Conservation (phyloP, 805 yeast genomes). For the Cyberlindnera sargentensis region DNA sequence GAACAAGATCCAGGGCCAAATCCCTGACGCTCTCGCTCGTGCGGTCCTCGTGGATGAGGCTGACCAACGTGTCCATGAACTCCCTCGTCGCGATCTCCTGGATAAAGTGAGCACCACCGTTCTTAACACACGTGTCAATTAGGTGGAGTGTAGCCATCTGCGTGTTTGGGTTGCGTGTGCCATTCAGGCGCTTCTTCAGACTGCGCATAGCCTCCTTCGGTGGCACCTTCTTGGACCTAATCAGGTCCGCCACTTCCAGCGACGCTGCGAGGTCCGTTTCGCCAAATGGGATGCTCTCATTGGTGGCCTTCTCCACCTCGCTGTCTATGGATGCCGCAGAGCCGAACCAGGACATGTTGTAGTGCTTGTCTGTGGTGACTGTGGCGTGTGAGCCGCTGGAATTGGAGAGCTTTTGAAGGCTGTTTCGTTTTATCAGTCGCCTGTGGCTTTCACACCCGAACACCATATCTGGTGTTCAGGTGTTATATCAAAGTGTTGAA, state of each 20-base stretch:
- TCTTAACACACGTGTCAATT: constrained; percentile 82
- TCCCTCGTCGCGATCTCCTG: constrained; percentile 76
- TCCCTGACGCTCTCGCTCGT: constrained; percentile 49
- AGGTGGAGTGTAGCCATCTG: constrained; percentile 70
- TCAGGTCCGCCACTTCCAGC: constrained; percentile 79
- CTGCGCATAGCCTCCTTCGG: constrained; percentile 81
- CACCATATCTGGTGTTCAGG: neutral
- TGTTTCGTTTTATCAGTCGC: too few species aligned
- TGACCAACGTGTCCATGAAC: constrained; percentile 71
- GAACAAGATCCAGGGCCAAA: constrained; percentile 55
- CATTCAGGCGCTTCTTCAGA: constrained; percentile 65
- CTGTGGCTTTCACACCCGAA: neutral
- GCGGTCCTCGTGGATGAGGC: constrained; percentile 32
- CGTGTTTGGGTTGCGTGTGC: constrained; percentile 69
- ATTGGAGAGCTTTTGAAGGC: neutral
- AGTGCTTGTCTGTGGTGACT: neutral
- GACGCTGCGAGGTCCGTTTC: constrained; percentile 72
- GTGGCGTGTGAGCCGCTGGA: neutral
- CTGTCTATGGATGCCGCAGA: constrained; percentile 32
- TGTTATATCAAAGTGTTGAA: neutral
- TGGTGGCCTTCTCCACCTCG: constrained; percentile 70
- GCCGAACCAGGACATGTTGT: constrained; percentile 23
- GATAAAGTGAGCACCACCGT: constrained; percentile 84
- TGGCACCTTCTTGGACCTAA: constrained; percentile 71
- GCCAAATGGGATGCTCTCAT: constrained; percentile 87